Conservation (phyloP, 371 early-diverging fungal genomes). For the Cokeromyces recurvatus region DNA sequence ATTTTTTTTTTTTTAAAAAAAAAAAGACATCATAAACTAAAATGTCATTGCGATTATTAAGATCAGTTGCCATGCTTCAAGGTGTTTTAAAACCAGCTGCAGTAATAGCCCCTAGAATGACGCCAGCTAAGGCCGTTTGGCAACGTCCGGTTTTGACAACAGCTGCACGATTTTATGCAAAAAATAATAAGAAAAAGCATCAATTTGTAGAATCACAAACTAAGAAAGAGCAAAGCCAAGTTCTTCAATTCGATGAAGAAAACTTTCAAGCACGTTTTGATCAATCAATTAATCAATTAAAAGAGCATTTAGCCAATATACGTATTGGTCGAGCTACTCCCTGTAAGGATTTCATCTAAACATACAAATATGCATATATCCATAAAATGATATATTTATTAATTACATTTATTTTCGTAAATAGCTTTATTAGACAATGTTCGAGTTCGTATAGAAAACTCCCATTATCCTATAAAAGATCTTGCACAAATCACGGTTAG, state of each 20-base stretch:
- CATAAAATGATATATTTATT: neutral
- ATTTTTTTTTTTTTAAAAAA: too few relatives aligned
- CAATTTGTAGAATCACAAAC: slow-evolving; percentile 27
- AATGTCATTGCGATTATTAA: slow-evolving; percentile 14
- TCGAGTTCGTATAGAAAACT: slow-evolving; percentile 56
- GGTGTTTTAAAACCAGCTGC: neutral
- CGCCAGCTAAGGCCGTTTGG: neutral
- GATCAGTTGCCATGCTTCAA: slow-evolving; percentile 1
- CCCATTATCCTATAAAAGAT: slow-evolving; percentile 56
- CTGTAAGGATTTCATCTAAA: slow-evolving; percentile 30
- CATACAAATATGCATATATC: neutral
- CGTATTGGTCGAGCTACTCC: slow-evolving; percentile 78
- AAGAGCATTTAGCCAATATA: slow-evolving; percentile 62
- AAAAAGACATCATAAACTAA: too few relatives aligned
- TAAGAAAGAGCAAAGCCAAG: slow-evolving; percentile 21
- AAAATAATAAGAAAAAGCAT: slow-evolving; percentile 21
- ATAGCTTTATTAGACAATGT: slow-evolving; percentile 74
- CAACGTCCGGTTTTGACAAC: slow-evolving; percentile 4
- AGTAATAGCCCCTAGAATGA: neutral
- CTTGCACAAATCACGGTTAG: slow-evolving; percentile 82
- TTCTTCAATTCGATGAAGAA: slow-evolving; percentile 36
- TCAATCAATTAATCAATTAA: slow-evolving; percentile 42
- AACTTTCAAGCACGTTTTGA: slow-evolving; percentile 43
- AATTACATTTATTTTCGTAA: neutral
- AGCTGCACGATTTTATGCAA: slow-evolving; percentile 28